These are phyloP conservation scores for Scheffersomyces cryptocercus DNA, from an alignment of 1,139 yeast species.

Conservation along the genomic window DNA sequence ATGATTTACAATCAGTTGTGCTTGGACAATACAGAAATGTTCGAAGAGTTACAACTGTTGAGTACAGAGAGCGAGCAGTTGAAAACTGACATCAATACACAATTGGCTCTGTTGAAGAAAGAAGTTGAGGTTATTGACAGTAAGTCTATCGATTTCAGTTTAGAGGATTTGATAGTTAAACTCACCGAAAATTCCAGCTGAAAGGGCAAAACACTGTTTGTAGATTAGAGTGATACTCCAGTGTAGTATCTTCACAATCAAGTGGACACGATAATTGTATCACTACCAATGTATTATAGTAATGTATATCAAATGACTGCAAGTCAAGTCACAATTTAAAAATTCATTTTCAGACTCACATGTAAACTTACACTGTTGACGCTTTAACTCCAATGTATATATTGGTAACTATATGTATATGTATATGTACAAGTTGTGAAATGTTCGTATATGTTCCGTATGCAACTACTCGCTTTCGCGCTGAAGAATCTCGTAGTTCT, in stretches of 20 bases:
- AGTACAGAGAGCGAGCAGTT: slow-evolving; percentile 23
- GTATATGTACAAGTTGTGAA: background rate
- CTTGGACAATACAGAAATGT: slow-evolving; percentile 35
- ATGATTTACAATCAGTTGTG: slow-evolving; percentile 41
- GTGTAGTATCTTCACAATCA: slow-evolving; percentile 5
- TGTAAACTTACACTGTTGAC: no score
- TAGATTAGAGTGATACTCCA: background rate
- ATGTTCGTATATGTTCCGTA: slow-evolving; percentile 6
- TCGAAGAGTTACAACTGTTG: slow-evolving; percentile 23
- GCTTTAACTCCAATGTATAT: background rate
- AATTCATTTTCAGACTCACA: no score
- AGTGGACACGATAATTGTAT: background rate
- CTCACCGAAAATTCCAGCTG: slow-evolving; percentile 7
- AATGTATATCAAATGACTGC: no score
- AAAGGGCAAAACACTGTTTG: background rate
- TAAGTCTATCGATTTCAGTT: slow-evolving; percentile 19
- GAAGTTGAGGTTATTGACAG: slow-evolving; percentile 31
- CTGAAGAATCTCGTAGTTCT: slow-evolving; percentile 32
- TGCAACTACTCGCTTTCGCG: slow-evolving; percentile 1
- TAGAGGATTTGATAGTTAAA: slow-evolving; percentile 23
- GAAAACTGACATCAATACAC: slow-evolving; percentile 22
- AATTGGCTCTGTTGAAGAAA: slow-evolving; percentile 24
- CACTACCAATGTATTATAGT: background rate
- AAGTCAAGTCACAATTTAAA: no score
- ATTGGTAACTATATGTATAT: background rate